A percentile compares a stretch with the other conserved stretches of the same genome.
phyloP scores from a whole-genome alignment of 1,284 basidiomycete species.

The Trametes versicolor region DNA sequence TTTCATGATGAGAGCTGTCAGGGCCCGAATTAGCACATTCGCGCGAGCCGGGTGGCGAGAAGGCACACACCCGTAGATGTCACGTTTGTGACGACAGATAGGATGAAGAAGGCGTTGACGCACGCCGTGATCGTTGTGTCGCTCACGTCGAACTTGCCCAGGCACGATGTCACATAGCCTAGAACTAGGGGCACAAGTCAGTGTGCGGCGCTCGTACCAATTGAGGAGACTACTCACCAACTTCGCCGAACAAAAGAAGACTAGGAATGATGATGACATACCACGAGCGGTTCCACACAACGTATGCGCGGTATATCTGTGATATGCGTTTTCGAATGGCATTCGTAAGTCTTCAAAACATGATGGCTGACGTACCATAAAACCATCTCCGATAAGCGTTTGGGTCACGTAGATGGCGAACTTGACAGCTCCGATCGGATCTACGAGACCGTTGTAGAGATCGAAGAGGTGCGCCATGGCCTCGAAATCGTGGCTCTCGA shows the following conservation, averaged over 20 bases:
- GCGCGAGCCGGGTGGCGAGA: not conserved
- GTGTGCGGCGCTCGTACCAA: too few species aligned
- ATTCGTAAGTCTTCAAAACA: not conserved
- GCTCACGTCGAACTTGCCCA: conserved; percentile 1
- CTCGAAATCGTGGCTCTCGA: conserved; percentile 6
- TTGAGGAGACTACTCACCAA: conserved; percentile 8
- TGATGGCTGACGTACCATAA: conserved; percentile 19
- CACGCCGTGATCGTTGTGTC: conserved; percentile 5
- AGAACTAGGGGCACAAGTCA: not conserved
- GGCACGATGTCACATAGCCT: conserved; percentile 12
- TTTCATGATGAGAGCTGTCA: conserved; percentile 22
- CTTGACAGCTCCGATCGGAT: conserved; percentile 21
- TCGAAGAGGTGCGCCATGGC: conserved; percentile 6
- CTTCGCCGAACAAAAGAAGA: conserved; percentile 17
- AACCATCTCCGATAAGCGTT: conserved; percentile 26
- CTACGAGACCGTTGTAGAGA: conserved; percentile 10
- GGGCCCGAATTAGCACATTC: not conserved
- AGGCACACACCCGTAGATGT: conserved; percentile 9
- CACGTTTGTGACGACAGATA: conserved; percentile 17
- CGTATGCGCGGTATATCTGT: conserved; percentile 27
- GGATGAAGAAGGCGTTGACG: conserved; percentile 21
- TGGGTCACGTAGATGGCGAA: conserved; percentile 27
- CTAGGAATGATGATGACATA: conserved; percentile 3
- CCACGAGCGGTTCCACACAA: conserved; percentile 24
- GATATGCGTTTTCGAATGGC: not conserved